A percentile compares a stretch with the other conserved stretches of the same genome.
phyloP scores from a whole-genome alignment of 495 filamentous ascomycete species.

The Lasiosphaeria hispida region DNA sequence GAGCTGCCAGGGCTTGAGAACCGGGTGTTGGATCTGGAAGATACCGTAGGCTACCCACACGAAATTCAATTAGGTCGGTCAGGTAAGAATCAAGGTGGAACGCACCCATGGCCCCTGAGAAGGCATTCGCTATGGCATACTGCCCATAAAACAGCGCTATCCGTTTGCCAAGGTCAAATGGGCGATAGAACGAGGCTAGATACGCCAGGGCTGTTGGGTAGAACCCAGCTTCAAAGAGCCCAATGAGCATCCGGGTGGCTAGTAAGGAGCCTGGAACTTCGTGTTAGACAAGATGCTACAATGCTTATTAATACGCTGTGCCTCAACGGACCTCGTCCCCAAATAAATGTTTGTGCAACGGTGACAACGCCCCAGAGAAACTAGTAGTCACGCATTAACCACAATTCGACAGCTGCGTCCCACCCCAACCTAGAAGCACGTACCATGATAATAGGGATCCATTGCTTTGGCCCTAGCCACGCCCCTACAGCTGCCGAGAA shows the following conservation, averaged over 20 bases:
- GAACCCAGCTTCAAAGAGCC: constrained; percentile 46
- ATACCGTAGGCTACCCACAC: constrained; percentile 25
- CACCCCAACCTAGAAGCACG: not conserved
- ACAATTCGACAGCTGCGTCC: not conserved
- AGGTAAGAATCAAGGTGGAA: constrained; percentile 1
- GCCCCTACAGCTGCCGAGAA: constrained; percentile 54
- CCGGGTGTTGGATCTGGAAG: constrained; percentile 26
- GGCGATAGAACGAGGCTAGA: constrained; percentile 53
- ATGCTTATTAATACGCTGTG: constrained; percentile 11
- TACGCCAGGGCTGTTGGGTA: constrained; percentile 55
- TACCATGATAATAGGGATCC: constrained; percentile 56
- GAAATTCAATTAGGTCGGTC: not conserved
- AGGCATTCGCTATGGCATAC: constrained; percentile 56
- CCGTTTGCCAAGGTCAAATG: constrained; percentile 53
- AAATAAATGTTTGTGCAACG: constrained; percentile 39
- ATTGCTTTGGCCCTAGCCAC: constrained; percentile 47
- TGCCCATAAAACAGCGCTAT: constrained; percentile 57
- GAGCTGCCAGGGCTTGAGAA: constrained; percentile 52
- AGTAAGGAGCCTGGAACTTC: constrained; percentile 13
- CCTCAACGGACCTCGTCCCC: constrained; percentile 33
- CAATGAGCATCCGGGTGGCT: constrained; percentile 23
- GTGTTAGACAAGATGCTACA: constrained; percentile 8
- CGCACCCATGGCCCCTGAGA: constrained; percentile 45
- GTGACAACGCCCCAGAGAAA: constrained; percentile 54
- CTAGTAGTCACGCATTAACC: constrained; percentile 15